Conservation (phyloP, 805 yeast genomes). For the Candida montana region DNA sequence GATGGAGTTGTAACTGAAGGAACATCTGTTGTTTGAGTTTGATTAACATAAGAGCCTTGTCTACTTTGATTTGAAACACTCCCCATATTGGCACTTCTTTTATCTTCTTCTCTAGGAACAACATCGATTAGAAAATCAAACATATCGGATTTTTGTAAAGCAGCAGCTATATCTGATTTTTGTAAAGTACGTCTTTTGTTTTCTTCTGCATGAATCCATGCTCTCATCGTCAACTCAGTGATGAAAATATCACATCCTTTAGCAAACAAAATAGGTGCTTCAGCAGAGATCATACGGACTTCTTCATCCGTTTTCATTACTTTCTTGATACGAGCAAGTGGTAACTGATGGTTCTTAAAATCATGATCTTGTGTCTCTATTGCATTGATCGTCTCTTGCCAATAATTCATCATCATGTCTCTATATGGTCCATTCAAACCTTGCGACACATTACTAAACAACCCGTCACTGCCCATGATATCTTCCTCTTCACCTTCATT, state of each 20-base stretch:
- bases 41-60: slow-evolving; percentile 2
- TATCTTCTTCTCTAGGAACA: slow-evolving; percentile 80
- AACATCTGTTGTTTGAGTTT: neutral
- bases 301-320: slow-evolving; percentile 98
- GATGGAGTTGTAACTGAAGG: no score
- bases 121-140: slow-evolving; percentile 95
- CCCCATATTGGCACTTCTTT: slow-evolving; percentile 13
- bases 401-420: slow-evolving; percentile 88
- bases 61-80: neutral
- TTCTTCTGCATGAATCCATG: slow-evolving; percentile 98
- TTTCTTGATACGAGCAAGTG: slow-evolving; percentile 92
- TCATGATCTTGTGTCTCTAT: slow-evolving; percentile 85
- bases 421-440: slow-evolving; percentile 79
- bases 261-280: slow-evolving; percentile 95
- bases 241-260: slow-evolving; percentile 97
- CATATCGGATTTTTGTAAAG: slow-evolving; percentile 91
- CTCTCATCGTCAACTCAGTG: slow-evolving; percentile 95
- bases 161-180: slow-evolving; percentile 91
- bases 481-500: slow-evolving; percentile 26
- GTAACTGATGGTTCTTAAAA: slow-evolving; percentile 90
- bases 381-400: slow-evolving; percentile 93
- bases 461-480: slow-evolving; percentile 45
- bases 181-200: slow-evolving; percentile 92
- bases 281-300: slow-evolving; percentile 96
- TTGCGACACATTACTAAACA: slow-evolving; percentile 87